Evolutionary conservation across 164 flowering plant genomes (phyloP), one percentile per base, ranked within the genome.

Genomic region (Taxillus chinensis): DNA sequence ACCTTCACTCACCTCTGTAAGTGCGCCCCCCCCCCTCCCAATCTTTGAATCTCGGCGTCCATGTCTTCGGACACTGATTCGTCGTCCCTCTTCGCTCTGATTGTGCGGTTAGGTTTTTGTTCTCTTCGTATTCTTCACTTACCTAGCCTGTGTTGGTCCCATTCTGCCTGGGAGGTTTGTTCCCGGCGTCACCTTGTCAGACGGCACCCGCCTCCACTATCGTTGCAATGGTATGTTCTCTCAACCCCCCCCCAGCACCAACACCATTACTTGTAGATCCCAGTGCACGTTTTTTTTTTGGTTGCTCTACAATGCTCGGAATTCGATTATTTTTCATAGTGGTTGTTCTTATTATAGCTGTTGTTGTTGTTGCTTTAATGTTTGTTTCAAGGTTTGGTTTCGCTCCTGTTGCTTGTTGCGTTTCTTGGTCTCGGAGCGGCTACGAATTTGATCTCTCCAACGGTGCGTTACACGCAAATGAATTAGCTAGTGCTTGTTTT

Each of bases 181-280:
- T 66, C 85, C 85, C 2, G 97, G 99, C 10, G 96, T 68, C 4
- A 61, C 65, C 16, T 71, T 90, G 12, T 53, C 81, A 0, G 97
- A 93, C 62, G 89, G 89, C 40, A 69, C 87, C 57, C 82, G 92
- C n/a, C 84, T 88, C 49, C 70, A 75, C 55, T 93, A 93, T 70
- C 82, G 88, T 17, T 89, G 97, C 86, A 93, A 93, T 68, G 99
- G 97, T 85, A 4, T 8, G 27, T 51, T 46, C 27, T 5, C 17
- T 13, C 12, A 27, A 3, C 51, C 5, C 56, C 5, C 2, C 51
- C 5, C 56, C 5, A 14, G 8, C 56, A 53, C 56, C 37, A 7
- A 7, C 14, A 6, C 37, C 56, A 53, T 53, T 53, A 0, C 2
- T 3, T 3, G 12, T 4, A 48, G 12, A 48, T 48, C 57, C 37